Conservation (phyloP, 768 basidiomycete species). For the Termitomyces sp. region DNA sequence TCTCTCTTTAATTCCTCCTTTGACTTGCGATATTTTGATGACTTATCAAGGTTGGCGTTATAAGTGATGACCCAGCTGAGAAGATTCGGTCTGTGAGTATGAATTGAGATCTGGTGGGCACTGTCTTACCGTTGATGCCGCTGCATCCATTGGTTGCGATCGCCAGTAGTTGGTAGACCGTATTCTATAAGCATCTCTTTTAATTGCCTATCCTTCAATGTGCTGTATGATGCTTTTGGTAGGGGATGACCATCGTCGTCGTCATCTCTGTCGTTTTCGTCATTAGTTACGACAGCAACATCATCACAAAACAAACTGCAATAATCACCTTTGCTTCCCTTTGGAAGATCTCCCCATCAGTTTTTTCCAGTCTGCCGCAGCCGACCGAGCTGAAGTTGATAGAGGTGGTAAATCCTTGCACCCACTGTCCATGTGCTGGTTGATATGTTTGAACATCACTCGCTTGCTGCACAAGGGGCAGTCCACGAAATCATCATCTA, state of each 20-base stretch:
- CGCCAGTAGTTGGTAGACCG: conserved; percentile 48
- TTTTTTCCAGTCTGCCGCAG: conserved; percentile 41
- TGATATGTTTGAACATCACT: conserved; percentile 48
- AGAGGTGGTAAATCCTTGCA: conserved; percentile 39
- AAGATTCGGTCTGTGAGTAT: neutral
- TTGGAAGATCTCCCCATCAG: conserved; percentile 38
- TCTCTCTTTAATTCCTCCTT: conserved; percentile 46
- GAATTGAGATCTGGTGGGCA: neutral
- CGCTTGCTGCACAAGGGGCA: conserved; percentile 62
- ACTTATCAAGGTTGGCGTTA: conserved; percentile 70
- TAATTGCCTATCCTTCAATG: conserved; percentile 58
- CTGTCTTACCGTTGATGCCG: conserved; percentile 57
- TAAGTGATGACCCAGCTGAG: conserved; percentile 65
- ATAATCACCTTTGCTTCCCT: conserved; percentile 36
- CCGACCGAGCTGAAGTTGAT: conserved; percentile 22
- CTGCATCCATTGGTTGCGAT: conserved; percentile 44
- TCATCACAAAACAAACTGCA: neutral
- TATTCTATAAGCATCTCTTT: conserved; percentile 53
- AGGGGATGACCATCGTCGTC: conserved; percentile 41
- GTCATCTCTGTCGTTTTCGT: conserved; percentile 13
- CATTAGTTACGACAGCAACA: neutral
- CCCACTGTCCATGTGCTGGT: conserved; percentile 62
- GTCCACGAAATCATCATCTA: conserved; percentile 38
- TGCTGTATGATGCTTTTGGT: conserved; percentile 63
- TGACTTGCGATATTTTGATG: conserved; percentile 38